Base-by-base conservation (phyloP, 2,329 filamentous ascomycete genomes). In the Pseudocercospora eumusae region DNA sequence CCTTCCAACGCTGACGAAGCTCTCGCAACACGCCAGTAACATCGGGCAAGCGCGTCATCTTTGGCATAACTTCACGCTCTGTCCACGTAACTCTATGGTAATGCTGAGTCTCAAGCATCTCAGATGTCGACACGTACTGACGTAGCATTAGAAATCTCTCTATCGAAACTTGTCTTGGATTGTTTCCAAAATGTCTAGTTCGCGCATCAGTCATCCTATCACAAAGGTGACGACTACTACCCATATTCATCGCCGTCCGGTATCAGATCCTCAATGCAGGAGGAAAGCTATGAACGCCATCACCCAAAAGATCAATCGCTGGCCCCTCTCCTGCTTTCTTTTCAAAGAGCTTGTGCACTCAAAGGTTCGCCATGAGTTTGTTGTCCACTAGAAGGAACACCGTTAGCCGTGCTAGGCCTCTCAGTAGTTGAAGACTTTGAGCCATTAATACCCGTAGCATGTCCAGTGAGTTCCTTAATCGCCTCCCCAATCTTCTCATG, bases 401-500 rank as follows among this genome's bases (percentile, higher is more conserved):
- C 52, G 57, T 63, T 60, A 63, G 61, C 61, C 28, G 25, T 60
- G 52, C 40, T 47, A 31, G 56, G 57, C 25, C 33, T 55, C 42
- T 31, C 25, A 21, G 8, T 36, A 52, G 42, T 27, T 21, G 23
- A 21, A 27, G 31, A 20, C 21, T 15, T 31, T 45, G 59, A 36
- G 49, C 31, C 31, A 57, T 55, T 60, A 18, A 31, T 40, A 31
- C 21, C 53, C 13, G 28, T 56, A 21, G 53, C 53, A 44, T 59
- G 40, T 31, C 56, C 56, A 21, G 67, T 64, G 10, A 70, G 50
- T 27, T 70, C 66, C 60, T 65, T 64, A 27, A 71, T 65, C 59
- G 70, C 66, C 25, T 65, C 70, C 33, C 74, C 70, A 36, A 79
- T 68, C 66, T 75, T 76, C 63, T 78, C 74, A 50, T 73, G 68